Percentiles rank a stretch among this genome's conserved stretches.
phyloP scores from a whole-genome alignment of 2,329 filamentous ascomycete species.

The Exophiala xenobiotica region DNA sequence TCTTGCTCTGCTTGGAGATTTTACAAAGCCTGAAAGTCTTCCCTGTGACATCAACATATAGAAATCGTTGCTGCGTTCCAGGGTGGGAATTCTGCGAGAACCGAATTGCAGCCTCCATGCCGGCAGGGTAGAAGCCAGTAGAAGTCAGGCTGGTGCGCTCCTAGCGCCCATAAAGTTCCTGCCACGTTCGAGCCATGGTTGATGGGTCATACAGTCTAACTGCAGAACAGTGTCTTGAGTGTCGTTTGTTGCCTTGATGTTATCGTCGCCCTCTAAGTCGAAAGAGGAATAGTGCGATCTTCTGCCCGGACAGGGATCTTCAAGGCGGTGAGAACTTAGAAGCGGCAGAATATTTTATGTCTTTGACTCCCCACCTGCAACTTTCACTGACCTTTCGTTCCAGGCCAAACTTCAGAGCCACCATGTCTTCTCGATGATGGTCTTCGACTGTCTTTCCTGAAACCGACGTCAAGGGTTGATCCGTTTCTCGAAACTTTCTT shows the following conservation, averaged over 20 bases:
- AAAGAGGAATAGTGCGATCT: neutral
- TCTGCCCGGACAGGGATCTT: no score
- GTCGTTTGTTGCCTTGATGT: neutral
- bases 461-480: neutral
- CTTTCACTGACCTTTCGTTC: neutral
- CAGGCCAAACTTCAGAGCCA: neutral
- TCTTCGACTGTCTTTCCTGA: neutral
- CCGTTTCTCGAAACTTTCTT: neutral
- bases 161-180: neutral
- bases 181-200: neutral
- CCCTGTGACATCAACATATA: constrained; percentile 60
- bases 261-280: neutral
- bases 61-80: constrained; percentile 53
- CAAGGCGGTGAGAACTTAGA: constrained; percentile 17
- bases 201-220: no score
- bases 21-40: constrained; percentile 60
- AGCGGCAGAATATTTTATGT: constrained; percentile 18
- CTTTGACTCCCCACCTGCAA: neutral
- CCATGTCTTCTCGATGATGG: neutral
- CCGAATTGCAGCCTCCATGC: constrained; percentile 61
- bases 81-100: constrained; percentile 61
- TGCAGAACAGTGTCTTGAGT: neutral
- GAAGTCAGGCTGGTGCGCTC: neutral
- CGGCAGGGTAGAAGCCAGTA: neutral
- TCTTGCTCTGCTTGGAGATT: constrained; percentile 42